Base-by-base conservation (phyloP, 768 basidiomycete genomes). In the Lactarius trivialis region DNA sequence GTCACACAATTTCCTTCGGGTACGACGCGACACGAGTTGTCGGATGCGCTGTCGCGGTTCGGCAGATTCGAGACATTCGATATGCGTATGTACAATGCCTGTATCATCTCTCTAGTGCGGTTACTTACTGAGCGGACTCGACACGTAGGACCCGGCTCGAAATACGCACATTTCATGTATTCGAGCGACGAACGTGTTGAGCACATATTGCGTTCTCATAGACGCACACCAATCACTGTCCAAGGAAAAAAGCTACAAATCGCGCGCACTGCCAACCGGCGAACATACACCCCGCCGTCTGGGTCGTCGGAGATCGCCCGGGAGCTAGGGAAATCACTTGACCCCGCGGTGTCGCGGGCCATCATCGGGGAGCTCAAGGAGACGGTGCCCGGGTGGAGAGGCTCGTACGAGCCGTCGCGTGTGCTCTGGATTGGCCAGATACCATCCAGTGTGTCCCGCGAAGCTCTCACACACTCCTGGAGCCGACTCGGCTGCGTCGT, bases 401-500 rank as follows among this genome's bases (percentile, higher is more conserved):
- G 62, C n/a, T 26, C 12, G 14, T 34, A 21, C 3, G 58, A 21
- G 21, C 58, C 58, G 7, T 60, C 58, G 17, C 62, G 54, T 7
- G 62, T 63, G 39, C 30, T 63, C 24, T 63, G 62, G 62, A 24
- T 63, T 37, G 62, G 62, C 2, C 21, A 53, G 30, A 19, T 63
- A 14, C 62, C 62, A 1, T 1, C 2, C 0, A 3, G 17, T 12
- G 26, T 63, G 1, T 24, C 33, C 30, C 33, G 15, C 1, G 19
- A 6, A 7, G 32, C 52, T 32, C 61, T 65, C 30, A 15, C 24
- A 19, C 48, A 51, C 11, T 65, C 63, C n/a, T 63, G 60, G 61
- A 63, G 56, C 56, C 55, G 64, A 15, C 60, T 65, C 8, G 64
- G 61, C 7, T 57, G 56, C 11, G 56, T 65, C 19, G 64, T 63